Conservation (phyloP, 163 green algal genomes). For the Chlamydomonas reinhardtii region DNA sequence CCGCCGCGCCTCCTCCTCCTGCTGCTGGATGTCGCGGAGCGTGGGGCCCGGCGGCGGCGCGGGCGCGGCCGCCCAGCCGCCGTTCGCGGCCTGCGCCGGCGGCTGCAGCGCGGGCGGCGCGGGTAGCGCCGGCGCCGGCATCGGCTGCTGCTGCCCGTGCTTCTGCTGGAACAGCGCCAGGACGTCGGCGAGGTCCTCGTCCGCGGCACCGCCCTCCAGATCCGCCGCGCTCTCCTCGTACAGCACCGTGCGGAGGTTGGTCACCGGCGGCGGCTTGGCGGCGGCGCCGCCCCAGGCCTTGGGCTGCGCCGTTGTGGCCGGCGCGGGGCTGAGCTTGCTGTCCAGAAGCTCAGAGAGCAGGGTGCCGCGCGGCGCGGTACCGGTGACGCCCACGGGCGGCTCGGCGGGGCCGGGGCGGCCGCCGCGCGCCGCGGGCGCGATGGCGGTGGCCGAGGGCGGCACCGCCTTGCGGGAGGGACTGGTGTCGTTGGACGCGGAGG, state of each 20-base stretch:
- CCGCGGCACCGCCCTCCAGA: constrained; percentile 65
- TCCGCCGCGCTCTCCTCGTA: constrained; percentile 67
- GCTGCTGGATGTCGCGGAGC: constrained; percentile 56
- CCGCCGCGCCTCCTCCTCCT: constrained; percentile 45
- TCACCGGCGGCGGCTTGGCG: constrained; percentile 14
- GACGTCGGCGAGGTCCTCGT: constrained; percentile 63
- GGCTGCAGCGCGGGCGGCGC: constrained; percentile 1
- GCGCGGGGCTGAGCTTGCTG: constrained; percentile 57
- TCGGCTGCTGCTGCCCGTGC: neutral
- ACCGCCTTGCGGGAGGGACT: constrained; percentile 4
- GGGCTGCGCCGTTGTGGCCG: neutral
- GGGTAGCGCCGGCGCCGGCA: neutral
- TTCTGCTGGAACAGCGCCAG: constrained; percentile 44
- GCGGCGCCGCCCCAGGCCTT: constrained; percentile 48
- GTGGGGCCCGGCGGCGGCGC: constrained; percentile 25
- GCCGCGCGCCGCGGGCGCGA: constrained; percentile 22
- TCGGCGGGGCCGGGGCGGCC: neutral
- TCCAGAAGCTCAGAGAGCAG: constrained; percentile 70
- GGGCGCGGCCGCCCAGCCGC: constrained; percentile 20
- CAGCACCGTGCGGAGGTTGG: constrained; percentile 50
- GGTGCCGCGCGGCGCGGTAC: constrained; percentile 38
- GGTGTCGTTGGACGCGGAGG: neutral
- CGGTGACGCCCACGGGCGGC: constrained; percentile 23
- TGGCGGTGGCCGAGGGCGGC: neutral
- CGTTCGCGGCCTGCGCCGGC: neutral